Conservation (phyloP, 2,329 filamentous ascomycete species). For the Furcasterigmium sp. region DNA sequence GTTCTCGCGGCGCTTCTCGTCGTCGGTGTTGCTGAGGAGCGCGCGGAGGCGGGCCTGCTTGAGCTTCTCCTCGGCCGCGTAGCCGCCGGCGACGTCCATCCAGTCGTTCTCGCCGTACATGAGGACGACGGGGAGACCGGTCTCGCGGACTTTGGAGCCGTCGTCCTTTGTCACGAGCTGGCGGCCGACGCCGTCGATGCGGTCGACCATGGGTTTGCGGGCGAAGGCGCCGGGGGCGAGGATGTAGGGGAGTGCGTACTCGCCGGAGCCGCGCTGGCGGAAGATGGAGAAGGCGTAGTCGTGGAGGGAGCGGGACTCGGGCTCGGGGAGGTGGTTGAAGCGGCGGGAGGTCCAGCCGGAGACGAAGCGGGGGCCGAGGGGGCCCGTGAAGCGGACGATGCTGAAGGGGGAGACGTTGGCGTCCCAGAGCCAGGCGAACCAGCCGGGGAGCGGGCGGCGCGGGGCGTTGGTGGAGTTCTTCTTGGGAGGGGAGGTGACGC, state of each 20-base stretch:
- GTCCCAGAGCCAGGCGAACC: constrained; percentile 94
- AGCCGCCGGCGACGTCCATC: constrained; percentile 92
- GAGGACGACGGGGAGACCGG: constrained; percentile 76
- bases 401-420: constrained; percentile 95
- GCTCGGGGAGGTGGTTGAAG: constrained; percentile 79
- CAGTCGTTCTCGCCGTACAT: constrained; percentile 98
- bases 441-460: constrained; percentile 65
- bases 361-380: constrained; percentile 83
- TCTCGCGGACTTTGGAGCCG: constrained; percentile 35
- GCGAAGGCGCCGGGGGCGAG: constrained; percentile 92
- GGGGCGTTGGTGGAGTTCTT: constrained; percentile 28
- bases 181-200: constrained; percentile 83
- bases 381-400: constrained; percentile 80
- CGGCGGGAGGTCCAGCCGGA: constrained; percentile 92
- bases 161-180: constrained; percentile 42
- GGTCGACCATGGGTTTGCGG: constrained; percentile 76
- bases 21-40: constrained; percentile 56
- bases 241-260: constrained; percentile 89
- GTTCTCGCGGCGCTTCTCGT: constrained; percentile 67
- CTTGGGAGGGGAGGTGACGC: constrained; percentile 39
- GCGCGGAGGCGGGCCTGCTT: constrained; percentile 59
- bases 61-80: constrained; percentile 73
- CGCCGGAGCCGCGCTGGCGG: constrained; percentile 83
- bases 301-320: constrained; percentile 80
- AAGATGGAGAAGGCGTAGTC: constrained; percentile 94